Evolutionary conservation across 2,329 filamentous ascomycete genomes (phyloP).

Genomic region (Xylariaceae sp.): DNA sequence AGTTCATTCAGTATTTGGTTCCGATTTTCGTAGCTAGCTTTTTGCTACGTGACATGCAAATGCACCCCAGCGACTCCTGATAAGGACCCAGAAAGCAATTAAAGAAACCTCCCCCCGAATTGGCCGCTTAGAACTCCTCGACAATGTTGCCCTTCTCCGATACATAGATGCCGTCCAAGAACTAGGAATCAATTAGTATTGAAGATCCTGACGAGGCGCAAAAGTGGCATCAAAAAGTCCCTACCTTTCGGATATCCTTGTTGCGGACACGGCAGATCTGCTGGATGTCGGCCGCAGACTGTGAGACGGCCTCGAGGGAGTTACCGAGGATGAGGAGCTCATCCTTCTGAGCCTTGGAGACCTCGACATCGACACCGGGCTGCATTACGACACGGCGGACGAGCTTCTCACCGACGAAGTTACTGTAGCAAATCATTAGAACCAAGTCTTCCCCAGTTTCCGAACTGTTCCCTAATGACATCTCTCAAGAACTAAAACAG

Average conservation of each 20-base stretch:
- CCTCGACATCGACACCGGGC: slow-evolving; percentile 82
- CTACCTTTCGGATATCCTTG: slow-evolving; percentile 99
- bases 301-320: slow-evolving; percentile 95
- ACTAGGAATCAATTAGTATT: slow-evolving; percentile 47
- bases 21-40: slow-evolving; percentile 32
- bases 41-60: slow-evolving; percentile 58
- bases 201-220: too few relatives aligned
- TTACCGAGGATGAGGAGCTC: slow-evolving; percentile 91
- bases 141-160: slow-evolving; percentile 96
- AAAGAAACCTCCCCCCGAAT: slow-evolving; percentile 49
- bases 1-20: slow-evolving; percentile 29
- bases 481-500: too few relatives aligned
- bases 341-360: slow-evolving; percentile 93
- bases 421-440: slow-evolving; percentile 51
- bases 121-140: slow-evolving; percentile 56
- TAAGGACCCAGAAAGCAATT: slow-evolving; percentile 58
- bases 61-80: slow-evolving; percentile 59
- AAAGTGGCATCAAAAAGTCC: slow-evolving; percentile 18
- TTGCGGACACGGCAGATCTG: slow-evolving; percentile 99
- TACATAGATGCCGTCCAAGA: slow-evolving; percentile 99
- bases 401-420: slow-evolving; percentile 99
- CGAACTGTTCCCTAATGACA: too few relatives aligned
- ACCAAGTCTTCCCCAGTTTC: slow-evolving; percentile 6
- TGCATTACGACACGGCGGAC: slow-evolving; percentile 89
- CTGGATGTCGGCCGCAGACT: slow-evolving; percentile 98